Evolutionary conservation across 345 rosid genomes (phyloP), one percentile per base, ranked within the genome.

Genomic region (Sisymbrium altissimum): DNA sequence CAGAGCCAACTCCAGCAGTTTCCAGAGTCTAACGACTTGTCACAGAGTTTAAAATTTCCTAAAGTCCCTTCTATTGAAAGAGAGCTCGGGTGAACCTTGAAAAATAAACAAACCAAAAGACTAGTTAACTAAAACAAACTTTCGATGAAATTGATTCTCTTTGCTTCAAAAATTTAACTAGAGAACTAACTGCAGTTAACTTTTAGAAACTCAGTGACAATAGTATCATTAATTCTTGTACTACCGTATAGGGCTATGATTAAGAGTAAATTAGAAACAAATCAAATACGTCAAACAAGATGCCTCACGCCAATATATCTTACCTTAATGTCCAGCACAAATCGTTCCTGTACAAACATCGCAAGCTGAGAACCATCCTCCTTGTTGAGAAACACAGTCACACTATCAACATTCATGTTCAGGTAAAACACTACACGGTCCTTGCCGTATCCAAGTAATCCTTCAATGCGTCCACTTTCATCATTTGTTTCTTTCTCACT

Each of bases 311-410:
- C 45, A 68, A 53, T 64, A 33, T 54, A 45, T 50, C 57, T 55
- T 78, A 95, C 99, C 98, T 87, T 92, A 64, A 95, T 86, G 80
- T 95, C 96, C 77, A 95, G 81, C 67, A 84, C 79, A 75, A 95
- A 95, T 72, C 89, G 86, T 85, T 95, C 99, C 81, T 92, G 99
- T 73, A 90, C 93, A 72, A 95, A 86, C 90, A 88, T 86, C 15
- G 97, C 98, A 81, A 92, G 96, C 82, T 92, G 97, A 69, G 97
- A 88, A 63, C 92, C 90, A 79, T 95, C 98, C 90, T 95, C 99
- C 76, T 90, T 92, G 84, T 87, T 92, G 53, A 95, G 96, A 86
- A 88, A 86, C 71, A 95, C 86, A 36, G 93, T 84, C 65, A 95
- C 97, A 75, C 90, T 90, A 74, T 88, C 93, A 35, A 95, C 89